Conservation (phyloP, 75 land plant species). For the Pinus taeda region DNA sequence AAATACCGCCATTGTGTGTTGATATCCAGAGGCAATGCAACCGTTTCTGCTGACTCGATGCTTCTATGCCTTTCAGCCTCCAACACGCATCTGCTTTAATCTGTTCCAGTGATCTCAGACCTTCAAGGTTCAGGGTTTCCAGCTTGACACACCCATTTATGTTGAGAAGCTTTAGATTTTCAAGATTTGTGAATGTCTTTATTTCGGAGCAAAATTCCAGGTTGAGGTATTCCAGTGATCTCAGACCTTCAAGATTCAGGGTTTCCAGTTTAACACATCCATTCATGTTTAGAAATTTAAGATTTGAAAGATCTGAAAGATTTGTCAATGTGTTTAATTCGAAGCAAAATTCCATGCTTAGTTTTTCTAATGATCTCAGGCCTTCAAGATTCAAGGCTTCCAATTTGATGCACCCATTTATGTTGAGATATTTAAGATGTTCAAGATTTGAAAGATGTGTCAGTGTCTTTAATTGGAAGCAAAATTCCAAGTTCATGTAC, state of each 20-base stretch:
- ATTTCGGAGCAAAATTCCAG: background rate
- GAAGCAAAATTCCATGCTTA: background rate
- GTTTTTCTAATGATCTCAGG: background rate
- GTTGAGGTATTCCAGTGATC: background rate
- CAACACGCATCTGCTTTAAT: background rate
- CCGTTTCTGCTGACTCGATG: background rate
- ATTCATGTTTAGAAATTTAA: background rate
- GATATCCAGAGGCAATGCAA: background rate
- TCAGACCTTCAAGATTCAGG: background rate
- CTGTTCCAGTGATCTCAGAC: background rate
- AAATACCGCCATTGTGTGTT: no score
- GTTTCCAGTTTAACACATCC: background rate
- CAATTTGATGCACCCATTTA: background rate
- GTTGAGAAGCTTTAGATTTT: background rate
- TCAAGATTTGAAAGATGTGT: background rate
- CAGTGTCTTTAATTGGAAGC: background rate
- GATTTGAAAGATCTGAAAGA: background rate
- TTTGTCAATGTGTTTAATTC: background rate
- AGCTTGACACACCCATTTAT: background rate
- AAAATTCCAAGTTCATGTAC: background rate
- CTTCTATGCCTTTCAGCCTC: background rate
- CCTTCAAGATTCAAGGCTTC: background rate
- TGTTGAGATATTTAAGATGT: background rate
- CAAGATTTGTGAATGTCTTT: background rate
- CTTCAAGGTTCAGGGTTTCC: background rate